Base-by-base conservation (phyloP, 1,284 basidiomycete genomes). In the Serendipita sp. region DNA sequence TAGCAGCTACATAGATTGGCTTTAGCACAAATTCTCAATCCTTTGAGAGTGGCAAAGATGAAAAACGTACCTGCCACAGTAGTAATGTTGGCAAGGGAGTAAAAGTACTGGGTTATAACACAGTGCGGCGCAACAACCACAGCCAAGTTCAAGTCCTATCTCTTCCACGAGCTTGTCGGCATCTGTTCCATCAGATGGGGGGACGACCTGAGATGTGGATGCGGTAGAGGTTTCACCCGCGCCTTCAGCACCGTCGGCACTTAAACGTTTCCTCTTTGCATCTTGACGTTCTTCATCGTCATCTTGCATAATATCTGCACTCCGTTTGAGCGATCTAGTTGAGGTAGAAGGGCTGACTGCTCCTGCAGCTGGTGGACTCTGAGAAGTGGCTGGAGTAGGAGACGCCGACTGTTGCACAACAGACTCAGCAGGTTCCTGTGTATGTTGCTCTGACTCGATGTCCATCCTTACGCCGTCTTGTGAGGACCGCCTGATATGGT, bases 31-130 rank as follows among this genome's bases (percentile, higher is more conserved):
- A 42, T 70, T 67, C 10, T 60, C 60, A 45, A 26, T 17, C 53
- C 6, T 8, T 29, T 17, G 43, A 32, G 8, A 60, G 64, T n/a
- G 41, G 55, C 58, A 60, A n/a, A 49, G 45, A 29, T 53, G 13
- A 63, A 62, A 49, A 50, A 65, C 74, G 67, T 72, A 88, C 88
- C 86, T 89, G 73, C 85, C 88, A 69, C 87, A 91, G 70, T 88
- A 91, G 77, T 86, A 88, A 76, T 88, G 88, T 67, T 90, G 85
- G 70, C 87, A 90, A 17, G 88, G 88, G 32, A 78, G 76, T 60
- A 90, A 86, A 34, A 88, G 74, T 6, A 90, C 87, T 3, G 87
- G 87, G 45, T 67, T 77, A 72, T 89, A 88, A 63, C 87, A 82
- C 49, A 90, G 76, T 63, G 81, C 87, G 35, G 86, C 80, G 71